Evolutionary conservation across 441 rosid genomes (phyloP), one percentile per base, ranked within the genome.

Genomic region (Adansonia gregorii): DNA sequence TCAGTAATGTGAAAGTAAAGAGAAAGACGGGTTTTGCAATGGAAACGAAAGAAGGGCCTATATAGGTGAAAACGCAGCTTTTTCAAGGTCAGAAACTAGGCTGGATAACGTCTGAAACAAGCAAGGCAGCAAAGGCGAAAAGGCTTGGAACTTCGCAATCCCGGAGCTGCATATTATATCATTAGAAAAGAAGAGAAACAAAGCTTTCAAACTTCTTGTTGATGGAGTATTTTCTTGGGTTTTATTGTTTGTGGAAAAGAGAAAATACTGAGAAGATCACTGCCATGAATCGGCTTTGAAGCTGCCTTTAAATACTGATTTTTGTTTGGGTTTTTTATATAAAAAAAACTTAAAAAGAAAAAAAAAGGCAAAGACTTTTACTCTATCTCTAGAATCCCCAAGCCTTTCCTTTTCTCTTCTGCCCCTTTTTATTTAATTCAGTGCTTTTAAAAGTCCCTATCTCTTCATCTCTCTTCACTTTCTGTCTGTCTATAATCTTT

Each of bases 101-200:
- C 19, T 51, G 49, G 56, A 78, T 75, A 80, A 80, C 90, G 88
- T 84, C 85, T 72, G 85, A 61, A 61, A 60, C 74, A 88, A 88
- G 87, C 83, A 82, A 80, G n/a, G 6, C 43, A 49, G 22, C 22
- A 17, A 51, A 51, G 35, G 31, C 49, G 41, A 8, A 8, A 65
- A 35, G 22, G 72, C 67, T 55, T 19, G 20, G 15, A 31, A 48
- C 76, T 73, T 77, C 45, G 85, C 77, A 48, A 75, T 49, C 27
- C 31, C 79, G 19, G 77, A 69, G 24, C 43, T 39, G 43, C 4
- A 39, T 39, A 39, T 39, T 39, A 56, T 31, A 31, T 27, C 6
- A 5, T 46, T 49, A 12, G 48, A 39, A 15, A 15, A 39, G 3
- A 35, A 64, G 3, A 3, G 1, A 3, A 41, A 4, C n/a, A 10